Base-by-base conservation (phyloP, 805 yeast genomes). In the Starmerella vitae region DNA sequence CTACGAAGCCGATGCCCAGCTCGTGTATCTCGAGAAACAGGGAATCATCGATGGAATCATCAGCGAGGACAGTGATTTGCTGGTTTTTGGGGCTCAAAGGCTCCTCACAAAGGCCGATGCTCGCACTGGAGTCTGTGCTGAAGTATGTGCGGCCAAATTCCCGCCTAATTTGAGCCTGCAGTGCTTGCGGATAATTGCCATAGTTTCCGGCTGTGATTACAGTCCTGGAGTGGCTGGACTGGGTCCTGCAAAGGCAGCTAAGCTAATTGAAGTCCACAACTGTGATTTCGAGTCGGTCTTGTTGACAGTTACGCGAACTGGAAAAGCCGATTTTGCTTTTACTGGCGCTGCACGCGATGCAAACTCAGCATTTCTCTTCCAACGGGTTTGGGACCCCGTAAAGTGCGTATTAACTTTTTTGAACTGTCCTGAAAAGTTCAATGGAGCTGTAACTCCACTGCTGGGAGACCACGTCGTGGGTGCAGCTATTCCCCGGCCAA, bases 1-100 rank as follows among this genome's bases (percentile, higher is more conserved):
- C 0, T 91, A 84, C 56, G 99, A 91, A 61, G 98, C 98, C 0
- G 99, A 91, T 57, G 79, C 98, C 1, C 98, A 91, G 58, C 73
- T 91, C 79, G 97, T 86, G 8, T 84, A 76, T 52, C 66, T 91
- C 31, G 97, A 88, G 55, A 71, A 73, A 42, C 47, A 60, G 0
- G 88, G 88, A 0, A 37, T 74, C 1, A 88, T 84, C 5, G 78
- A 84, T 45, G 97, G 88, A 0, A 81, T 91, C 4, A 66, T 91
- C 7, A 78, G 94, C 30, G 99, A 91, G 54, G 99, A 91, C 56
- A 85, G 96, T 0, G 99, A 91, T 61, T 65, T 91, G 47, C 63
- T 91, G 18, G 68, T 91, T 1, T 91, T 88, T 64, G 99, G 99
- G 0, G 82, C 93, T 38, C 60, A 65, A 26, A 63, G 65, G 30